Conservation (phyloP, 1,284 basidiomycete species). For the Ustilago shanxiensis region DNA sequence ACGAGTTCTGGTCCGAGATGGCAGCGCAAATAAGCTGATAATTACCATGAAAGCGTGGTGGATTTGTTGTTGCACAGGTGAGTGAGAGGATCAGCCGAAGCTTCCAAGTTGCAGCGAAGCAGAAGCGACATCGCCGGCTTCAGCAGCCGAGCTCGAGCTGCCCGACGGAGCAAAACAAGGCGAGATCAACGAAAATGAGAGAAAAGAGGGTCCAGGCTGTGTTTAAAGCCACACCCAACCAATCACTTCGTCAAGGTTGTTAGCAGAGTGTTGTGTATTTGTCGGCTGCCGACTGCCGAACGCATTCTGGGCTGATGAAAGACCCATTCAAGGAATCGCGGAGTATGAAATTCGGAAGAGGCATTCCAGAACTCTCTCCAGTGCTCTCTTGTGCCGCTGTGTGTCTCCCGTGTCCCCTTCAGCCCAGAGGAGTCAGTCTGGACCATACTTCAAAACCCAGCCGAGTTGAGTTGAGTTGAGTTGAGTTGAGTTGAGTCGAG, state of each 20-base stretch:
- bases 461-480: no score
- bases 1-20: no score
- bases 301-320: neutral
- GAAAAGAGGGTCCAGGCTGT: slow-evolving; percentile 1
- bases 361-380: slow-evolving; percentile 20
- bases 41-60: no score
- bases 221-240: no score
- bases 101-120: neutral
- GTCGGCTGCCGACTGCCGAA: slow-evolving; percentile 6
- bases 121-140: neutral
- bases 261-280: neutral
- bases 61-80: no score
- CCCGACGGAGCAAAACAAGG: neutral
- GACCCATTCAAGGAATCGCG: neutral
- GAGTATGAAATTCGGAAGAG: slow-evolving; percentile 11
- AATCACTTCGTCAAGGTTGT: no score
- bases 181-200: neutral
- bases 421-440: no score
- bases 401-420: no score
- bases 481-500: no score
- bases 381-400: neutral
- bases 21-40: neutral
- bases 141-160: slow-evolving; percentile 1
- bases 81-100: slow-evolving; percentile 1
- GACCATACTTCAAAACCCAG: no score